A percentile compares a stretch with the other conserved stretches of the same genome.
phyloP scores from a whole-genome alignment of 257 asterid genomes.

The Nemophila menziesii region DNA sequence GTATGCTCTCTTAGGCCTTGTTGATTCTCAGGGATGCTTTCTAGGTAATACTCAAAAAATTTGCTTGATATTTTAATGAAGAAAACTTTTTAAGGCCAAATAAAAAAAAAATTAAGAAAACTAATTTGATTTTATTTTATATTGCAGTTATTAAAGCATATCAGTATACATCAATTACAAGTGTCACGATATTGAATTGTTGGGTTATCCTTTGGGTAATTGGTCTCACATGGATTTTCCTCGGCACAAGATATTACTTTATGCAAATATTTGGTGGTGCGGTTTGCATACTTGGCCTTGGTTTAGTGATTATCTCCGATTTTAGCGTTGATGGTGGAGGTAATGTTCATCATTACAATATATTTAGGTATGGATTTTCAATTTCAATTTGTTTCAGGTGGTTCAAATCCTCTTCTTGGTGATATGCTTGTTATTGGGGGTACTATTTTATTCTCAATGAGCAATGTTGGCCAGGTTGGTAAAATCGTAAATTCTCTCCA shows the following conservation, averaged over 20 bases:
- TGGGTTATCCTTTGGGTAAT: slow-evolving; percentile 69
- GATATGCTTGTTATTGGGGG: slow-evolving; percentile 55
- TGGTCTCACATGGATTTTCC: slow-evolving; percentile 48
- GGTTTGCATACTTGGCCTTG: slow-evolving; percentile 49
- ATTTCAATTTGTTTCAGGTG: slow-evolving; percentile 33
- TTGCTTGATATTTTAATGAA: too few relatives aligned
- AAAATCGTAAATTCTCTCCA: background rate
- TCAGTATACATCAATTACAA: slow-evolving; percentile 65
- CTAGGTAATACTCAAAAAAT: too few relatives aligned
- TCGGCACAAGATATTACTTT: slow-evolving; percentile 43
- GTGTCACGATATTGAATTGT: slow-evolving; percentile 66
- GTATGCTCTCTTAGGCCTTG: too few relatives aligned
- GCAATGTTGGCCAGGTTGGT: slow-evolving; percentile 71
- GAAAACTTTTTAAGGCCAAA: too few relatives aligned
- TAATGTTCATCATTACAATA: too few relatives aligned
- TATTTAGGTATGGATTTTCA: too few relatives aligned
- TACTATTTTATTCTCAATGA: slow-evolving; percentile 39
- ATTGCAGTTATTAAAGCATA: slow-evolving; percentile 65
- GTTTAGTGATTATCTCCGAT: slow-evolving; percentile 55
- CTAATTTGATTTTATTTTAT: too few relatives aligned
- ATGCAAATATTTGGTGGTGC: slow-evolving; percentile 59
- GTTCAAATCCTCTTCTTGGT: slow-evolving; percentile 62
- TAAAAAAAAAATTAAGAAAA: too few relatives aligned
- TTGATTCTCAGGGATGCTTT: too few relatives aligned
- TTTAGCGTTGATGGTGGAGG: slow-evolving; percentile 46